phyloP scores from a whole-genome alignment of 169 alveolate genomes.

The Eimeria zaria region DNA sequence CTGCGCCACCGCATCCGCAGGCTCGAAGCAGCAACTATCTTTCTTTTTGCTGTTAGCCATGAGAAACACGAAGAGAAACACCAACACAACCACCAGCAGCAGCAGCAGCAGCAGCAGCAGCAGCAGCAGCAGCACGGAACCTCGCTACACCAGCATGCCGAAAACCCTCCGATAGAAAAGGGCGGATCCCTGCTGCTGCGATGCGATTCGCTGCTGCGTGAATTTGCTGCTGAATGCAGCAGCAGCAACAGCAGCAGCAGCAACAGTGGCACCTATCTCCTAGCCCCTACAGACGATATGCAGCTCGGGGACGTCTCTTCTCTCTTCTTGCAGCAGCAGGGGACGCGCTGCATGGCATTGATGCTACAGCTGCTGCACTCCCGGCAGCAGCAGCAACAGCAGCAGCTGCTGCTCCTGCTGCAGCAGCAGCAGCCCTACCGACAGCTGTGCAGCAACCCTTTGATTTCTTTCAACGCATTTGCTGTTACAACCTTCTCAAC shows the following conservation, averaged over 20 bases:
- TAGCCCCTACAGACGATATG: background rate
- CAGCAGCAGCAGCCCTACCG: background rate
- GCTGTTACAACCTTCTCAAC: background rate
- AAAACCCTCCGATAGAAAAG: background rate
- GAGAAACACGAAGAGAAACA: background rate
- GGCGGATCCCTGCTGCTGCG: slow-evolving; percentile 13
- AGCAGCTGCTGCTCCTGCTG: background rate
- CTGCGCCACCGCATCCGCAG: slow-evolving; percentile 70
- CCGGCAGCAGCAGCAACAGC: slow-evolving; percentile 27
- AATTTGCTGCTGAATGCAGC: slow-evolving; percentile 65
- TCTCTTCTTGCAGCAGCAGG: slow-evolving; percentile 17
- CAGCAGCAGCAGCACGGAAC: background rate
- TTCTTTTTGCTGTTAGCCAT: slow-evolving; percentile 13
- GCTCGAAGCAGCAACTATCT: slow-evolving; percentile 24
- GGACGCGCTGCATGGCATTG: slow-evolving; percentile 12
- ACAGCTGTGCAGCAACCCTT: background rate
- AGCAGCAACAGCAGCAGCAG: slow-evolving; percentile 59
- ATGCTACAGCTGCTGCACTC: slow-evolving; percentile 62
- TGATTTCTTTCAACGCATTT: background rate
- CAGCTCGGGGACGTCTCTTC: background rate
- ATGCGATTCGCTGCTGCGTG: background rate
- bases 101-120: slow-evolving; percentile 14
- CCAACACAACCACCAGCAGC: slow-evolving; percentile 24
- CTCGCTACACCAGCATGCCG: background rate
- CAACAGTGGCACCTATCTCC: background rate